These are phyloP conservation scores for Volvariella volvacea DNA, from an alignment of 1,284 basidiomycete species.

Conservation along the genomic window DNA sequence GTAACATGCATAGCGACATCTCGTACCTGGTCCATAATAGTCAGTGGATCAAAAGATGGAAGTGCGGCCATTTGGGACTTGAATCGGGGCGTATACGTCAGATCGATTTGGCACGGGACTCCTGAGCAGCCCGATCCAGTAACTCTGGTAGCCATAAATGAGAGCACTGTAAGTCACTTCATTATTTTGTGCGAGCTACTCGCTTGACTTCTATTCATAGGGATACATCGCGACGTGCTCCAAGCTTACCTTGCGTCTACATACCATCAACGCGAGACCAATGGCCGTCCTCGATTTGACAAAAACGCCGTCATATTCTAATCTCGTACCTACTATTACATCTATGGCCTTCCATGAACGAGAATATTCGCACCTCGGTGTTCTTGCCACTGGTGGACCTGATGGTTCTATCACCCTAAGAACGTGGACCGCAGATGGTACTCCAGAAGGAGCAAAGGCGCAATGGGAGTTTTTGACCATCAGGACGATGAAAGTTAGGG, in stretches of 20 bases:
- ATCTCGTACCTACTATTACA: slow-evolving; percentile 41
- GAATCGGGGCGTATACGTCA: slow-evolving; percentile 73
- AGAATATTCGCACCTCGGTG: slow-evolving; percentile 64
- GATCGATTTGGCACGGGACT: slow-evolving; percentile 67
- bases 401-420: slow-evolving; percentile 64
- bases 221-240: slow-evolving; percentile 83
- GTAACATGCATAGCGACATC: slow-evolving; percentile 73
- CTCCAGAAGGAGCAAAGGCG: slow-evolving; percentile 52
- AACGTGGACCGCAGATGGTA: slow-evolving; percentile 73
- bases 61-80: slow-evolving; percentile 89
- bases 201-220: slow-evolving; percentile 26
- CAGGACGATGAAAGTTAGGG: slow-evolving; percentile 50
- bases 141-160: slow-evolving; percentile 73
- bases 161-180: slow-evolving; percentile 64
- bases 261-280: slow-evolving; percentile 76
- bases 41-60: slow-evolving; percentile 83
- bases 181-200: not conserved
- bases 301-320: slow-evolving; percentile 30
- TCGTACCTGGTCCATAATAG: slow-evolving; percentile 74
- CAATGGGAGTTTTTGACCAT: slow-evolving; percentile 68
- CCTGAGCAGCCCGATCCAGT: slow-evolving; percentile 42
- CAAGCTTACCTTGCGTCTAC: slow-evolving; percentile 56
- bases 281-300: slow-evolving; percentile 63
- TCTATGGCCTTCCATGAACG: slow-evolving; percentile 77
- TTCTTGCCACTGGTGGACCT: slow-evolving; percentile 62